These are phyloP conservation scores for Gaultheria prostrata DNA, from an alignment of 148 eudicot genomes.

Conservation along the genomic window DNA sequence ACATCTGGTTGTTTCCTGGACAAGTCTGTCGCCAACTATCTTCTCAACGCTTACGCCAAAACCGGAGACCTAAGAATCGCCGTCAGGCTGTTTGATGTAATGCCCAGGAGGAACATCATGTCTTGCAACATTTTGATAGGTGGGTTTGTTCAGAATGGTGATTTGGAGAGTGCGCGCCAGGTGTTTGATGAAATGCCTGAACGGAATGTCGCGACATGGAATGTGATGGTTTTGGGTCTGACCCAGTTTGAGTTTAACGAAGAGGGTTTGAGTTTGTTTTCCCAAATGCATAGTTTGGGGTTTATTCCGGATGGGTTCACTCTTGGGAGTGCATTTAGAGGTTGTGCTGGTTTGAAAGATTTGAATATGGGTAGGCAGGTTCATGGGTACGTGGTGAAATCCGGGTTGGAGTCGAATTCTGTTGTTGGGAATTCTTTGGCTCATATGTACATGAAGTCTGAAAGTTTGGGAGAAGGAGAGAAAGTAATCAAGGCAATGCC, in stretches of 20 bases:
- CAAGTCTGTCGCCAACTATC: conserved; percentile 61
- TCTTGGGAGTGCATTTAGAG: conserved; percentile 68
- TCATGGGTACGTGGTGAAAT: conserved; percentile 53
- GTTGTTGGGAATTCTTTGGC: conserved; percentile 74
- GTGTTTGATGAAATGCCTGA: conserved; percentile 67
- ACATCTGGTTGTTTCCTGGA: conserved; percentile 51
- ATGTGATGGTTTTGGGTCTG: conserved; percentile 71
- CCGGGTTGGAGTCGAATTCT: conserved; percentile 45
- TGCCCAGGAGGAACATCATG: conserved; percentile 69
- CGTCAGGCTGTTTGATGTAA: conserved; percentile 39
- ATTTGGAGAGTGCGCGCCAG: conserved; percentile 49
- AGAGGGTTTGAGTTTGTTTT: conserved; percentile 59
- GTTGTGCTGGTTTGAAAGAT: conserved; percentile 77
- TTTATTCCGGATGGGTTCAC: conserved; percentile 64
- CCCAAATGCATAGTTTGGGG: conserved; percentile 52
- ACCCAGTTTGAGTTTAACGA: conserved; percentile 51
- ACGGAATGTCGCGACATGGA: conserved; percentile 79
- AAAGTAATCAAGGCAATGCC: conserved; percentile 57
- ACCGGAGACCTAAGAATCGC: conserved; percentile 42
- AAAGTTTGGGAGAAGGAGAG: conserved; percentile 56
- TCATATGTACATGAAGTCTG: conserved; percentile 87
- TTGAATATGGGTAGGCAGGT: conserved; percentile 51
- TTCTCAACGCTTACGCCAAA: conserved; percentile 61
- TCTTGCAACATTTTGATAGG: conserved; percentile 71
- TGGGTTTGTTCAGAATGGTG: conserved; percentile 53